Evolutionary conservation across 129 eudicot species (phyloP), one percentile per base, ranked within the genome.

Genomic region (Escallonia herrerae): DNA sequence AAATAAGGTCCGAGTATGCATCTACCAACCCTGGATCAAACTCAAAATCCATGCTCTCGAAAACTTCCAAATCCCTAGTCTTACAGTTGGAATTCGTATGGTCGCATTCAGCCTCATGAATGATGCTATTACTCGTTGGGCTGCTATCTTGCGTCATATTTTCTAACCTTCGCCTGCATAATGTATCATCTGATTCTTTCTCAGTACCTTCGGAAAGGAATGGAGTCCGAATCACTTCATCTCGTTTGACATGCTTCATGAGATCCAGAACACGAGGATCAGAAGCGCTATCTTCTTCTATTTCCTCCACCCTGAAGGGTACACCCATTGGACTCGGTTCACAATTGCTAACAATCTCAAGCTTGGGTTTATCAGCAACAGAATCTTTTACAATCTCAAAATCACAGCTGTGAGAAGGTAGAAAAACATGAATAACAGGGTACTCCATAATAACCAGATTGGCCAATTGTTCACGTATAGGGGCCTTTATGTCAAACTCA

Each of bases 401-500:
- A 67, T 83, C 66, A 8, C 40, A 67, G 54, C 7, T 69, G 57
- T 89, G 82, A 44, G 93, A 86, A 60, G 95, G 90, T 48, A 86
- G 82, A 39, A 73, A 84, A 13, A 89, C 83, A 56, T 83, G 85
- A 75, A 94, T 89, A 39, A 88, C 86, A 5, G 97, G 99, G 63
- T 94, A 94, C 80, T 94, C 99, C 14, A 94, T 53, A 46, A 94
- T 69, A 14, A 70, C 86, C 64, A 84, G 50, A 60, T 84, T 77
- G 47, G 73, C 74, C 60, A 94, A 59, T 45, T 81, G 95, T 43
- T 82, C 63, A 42, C 77, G 66, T 50, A 94, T 48, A 38, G 99
- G 83, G 63, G 79, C 72, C 45, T 80, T 62, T 52, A 78, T 75
- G 80, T 94, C 84, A 75, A 94, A 59, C 76, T 94, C 84, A 15